Percentiles rank a stretch among this genome's conserved stretches.
phyloP scores from a whole-genome alignment of 345 rosid genomes.

The Ceriops decandra region DNA sequence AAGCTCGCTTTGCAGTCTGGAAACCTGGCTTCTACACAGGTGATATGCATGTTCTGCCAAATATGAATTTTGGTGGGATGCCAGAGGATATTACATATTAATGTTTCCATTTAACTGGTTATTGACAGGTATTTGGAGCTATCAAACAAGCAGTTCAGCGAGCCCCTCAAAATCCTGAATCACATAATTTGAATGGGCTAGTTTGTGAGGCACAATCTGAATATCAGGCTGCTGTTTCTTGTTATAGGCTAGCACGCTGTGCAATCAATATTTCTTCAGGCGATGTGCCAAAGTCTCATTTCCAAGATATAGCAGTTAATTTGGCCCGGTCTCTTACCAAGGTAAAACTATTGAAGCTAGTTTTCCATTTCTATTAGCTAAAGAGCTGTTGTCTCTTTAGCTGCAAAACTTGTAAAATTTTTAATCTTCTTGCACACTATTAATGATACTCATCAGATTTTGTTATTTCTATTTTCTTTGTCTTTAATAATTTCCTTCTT shows the following conservation, averaged over 20 bases:
- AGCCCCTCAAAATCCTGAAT: slow-evolving; percentile 70
- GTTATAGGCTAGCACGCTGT: slow-evolving; percentile 59
- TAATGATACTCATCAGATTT: background rate
- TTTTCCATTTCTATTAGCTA: background rate
- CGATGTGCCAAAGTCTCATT: slow-evolving; percentile 37
- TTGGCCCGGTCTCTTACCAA: slow-evolving; percentile 73
- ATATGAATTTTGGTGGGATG: background rate
- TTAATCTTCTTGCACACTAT: background rate
- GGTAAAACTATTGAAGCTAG: slow-evolving; percentile 39
- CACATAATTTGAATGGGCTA: slow-evolving; percentile 84
- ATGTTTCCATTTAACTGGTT: background rate
- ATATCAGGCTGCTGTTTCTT: slow-evolving; percentile 57
- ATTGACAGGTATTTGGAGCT: slow-evolving; percentile 73
- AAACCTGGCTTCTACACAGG: slow-evolving; percentile 78
- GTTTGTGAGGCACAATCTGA: slow-evolving; percentile 72
- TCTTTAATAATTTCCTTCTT: slow-evolving; percentile 14
- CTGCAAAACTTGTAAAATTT: slow-evolving; percentile 4
- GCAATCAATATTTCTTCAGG: slow-evolving; percentile 43
- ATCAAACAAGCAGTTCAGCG: slow-evolving; percentile 85
- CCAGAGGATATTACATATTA: background rate
- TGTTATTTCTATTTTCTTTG: slow-evolving; percentile 3
- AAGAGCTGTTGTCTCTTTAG: background rate
- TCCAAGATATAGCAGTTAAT: slow-evolving; percentile 59
- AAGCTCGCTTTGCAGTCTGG: slow-evolving; percentile 71
- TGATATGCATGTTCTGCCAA: slow-evolving; percentile 7